Conservation (phyloP, 108 stramenopile species). For the Aureococcus anophagefferens region DNA sequence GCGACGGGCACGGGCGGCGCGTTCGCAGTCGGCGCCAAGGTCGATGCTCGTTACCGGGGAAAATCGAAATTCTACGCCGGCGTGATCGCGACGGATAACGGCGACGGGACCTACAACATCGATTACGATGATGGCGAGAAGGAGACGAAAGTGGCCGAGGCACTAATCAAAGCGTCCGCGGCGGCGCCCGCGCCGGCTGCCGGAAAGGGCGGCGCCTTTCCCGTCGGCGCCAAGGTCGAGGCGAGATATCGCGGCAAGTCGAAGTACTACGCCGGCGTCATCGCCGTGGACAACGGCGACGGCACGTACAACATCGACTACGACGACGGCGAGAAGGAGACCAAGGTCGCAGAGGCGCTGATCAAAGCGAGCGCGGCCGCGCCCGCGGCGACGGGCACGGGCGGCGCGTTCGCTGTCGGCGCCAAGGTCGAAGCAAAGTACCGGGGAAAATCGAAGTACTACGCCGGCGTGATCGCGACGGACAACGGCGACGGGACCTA, state of each 20-base stretch:
- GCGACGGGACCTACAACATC: too few species aligned
- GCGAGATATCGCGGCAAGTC: too few species aligned
- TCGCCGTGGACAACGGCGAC: too few species aligned
- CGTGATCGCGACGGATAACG: not conserved
- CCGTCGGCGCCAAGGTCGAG: too few species aligned
- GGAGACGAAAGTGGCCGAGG: not conserved
- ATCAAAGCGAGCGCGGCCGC: not conserved
- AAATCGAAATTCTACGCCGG: conserved; percentile 9
- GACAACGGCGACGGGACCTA: conserved; percentile 30
- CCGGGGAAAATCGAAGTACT: conserved; percentile 14
- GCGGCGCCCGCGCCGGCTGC: conserved; percentile 36
- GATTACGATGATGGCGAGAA: too few species aligned
- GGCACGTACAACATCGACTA: conserved; percentile 28
- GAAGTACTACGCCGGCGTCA: too few species aligned
- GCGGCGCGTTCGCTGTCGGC: not conserved
- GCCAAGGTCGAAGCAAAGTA: conserved; percentile 2
- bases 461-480: conserved; percentile 16
- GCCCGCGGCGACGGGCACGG: too few species aligned
- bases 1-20: conserved; percentile 12
- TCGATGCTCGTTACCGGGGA: conserved; percentile 37
- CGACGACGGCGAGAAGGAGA: conserved; percentile 37
- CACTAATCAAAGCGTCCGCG: conserved; percentile 10
- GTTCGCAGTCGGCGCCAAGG: too few species aligned
- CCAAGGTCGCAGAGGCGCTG: conserved; percentile 4
- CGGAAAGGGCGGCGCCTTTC: conserved; percentile 19